Base-by-base conservation (phyloP, 2,329 filamentous ascomycete species). In the Graphiopsis chlorocephala region DNA sequence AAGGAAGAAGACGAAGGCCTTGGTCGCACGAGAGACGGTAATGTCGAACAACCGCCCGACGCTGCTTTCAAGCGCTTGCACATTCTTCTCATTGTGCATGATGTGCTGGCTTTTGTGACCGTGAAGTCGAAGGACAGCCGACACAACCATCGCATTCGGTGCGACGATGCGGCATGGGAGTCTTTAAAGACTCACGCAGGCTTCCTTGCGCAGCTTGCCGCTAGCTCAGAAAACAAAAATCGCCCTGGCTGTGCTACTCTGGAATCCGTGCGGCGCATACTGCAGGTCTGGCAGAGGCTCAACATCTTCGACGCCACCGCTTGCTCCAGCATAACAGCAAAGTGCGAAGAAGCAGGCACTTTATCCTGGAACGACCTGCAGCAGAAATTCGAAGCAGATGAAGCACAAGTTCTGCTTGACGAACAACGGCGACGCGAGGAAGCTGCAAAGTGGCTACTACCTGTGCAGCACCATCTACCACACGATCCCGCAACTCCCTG, bases 401-500 rank as follows among this genome's bases (percentile, higher is more conserved):
- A 65, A 28, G 50, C 48, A 4, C 52, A 65, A 45, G 60, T 52
- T 4, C 26, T 61, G 17, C 53, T 62, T 23, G 64, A 63, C 52
- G 64, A 63, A 45, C 64, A 61, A 20, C 28, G 64, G 11, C 50
- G 64, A 3, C 60, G 47, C 33, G 64, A 63, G 35, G 59, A 65
- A 31, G 64, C 62, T 6, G 45, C 25, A 14, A 66, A 67, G 31
- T 68, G 69, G 66, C 42, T 68, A 0, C 48, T 74, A 6, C 72
- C 72, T 2, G 20, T 28, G 10, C 68, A 67, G 8, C 74, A 75
- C 56, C 67, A 70, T 11, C 65, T 73, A 15, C 68, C 68, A 31
- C 65, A 70, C 59, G 68, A 74, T 20, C 69, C 69, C 17, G 64
- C 66, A 25, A 70, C 72, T 15, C 68, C 70, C 3, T 75, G 73